Evolutionary conservation across 345 rosid species (phyloP).

Genomic region (Sapria himalayana): DNA sequence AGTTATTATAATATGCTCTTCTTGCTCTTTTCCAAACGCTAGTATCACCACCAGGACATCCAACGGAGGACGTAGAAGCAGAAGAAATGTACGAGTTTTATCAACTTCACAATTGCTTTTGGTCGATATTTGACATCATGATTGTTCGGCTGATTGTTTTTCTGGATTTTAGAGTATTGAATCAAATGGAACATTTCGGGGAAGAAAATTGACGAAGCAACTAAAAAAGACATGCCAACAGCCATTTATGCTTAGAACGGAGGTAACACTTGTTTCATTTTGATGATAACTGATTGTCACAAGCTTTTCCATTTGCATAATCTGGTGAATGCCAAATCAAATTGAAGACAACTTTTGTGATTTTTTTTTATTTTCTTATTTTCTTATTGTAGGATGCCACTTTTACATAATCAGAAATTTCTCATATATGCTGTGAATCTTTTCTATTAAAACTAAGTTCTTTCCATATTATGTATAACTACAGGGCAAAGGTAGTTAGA

Average conservation of each 20-base stretch:
- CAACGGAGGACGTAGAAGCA: conserved; percentile 46
- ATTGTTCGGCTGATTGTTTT: not conserved
- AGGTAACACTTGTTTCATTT: conserved; percentile 23
- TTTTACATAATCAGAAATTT: no score
- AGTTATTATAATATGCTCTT: conserved; percentile 1
- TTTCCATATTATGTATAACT: no score
- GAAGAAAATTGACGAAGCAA: conserved; percentile 45
- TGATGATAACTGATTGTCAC: no score
- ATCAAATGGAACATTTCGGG: conserved; percentile 33
- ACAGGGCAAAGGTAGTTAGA: no score
- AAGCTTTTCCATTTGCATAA: no score
- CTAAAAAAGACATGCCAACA: conserved; percentile 30
- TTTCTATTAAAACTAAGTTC: no score
- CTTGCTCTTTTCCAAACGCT: conserved; percentile 3
- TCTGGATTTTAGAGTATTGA: conserved; percentile 42
- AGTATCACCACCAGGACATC: conserved; percentile 40
- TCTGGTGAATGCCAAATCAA: no score
- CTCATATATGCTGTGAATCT: no score
- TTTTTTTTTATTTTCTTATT: not conserved
- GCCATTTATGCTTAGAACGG: conserved; percentile 80
- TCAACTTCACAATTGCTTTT: not conserved
- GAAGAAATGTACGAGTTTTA: conserved; percentile 41
- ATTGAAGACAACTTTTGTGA: not conserved
- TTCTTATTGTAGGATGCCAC: no score
- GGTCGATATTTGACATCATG: not conserved